These are phyloP conservation scores for Cystobasidium onofrii DNA, from an alignment of 768 basidiomycete genomes.

Conservation along the genomic window DNA sequence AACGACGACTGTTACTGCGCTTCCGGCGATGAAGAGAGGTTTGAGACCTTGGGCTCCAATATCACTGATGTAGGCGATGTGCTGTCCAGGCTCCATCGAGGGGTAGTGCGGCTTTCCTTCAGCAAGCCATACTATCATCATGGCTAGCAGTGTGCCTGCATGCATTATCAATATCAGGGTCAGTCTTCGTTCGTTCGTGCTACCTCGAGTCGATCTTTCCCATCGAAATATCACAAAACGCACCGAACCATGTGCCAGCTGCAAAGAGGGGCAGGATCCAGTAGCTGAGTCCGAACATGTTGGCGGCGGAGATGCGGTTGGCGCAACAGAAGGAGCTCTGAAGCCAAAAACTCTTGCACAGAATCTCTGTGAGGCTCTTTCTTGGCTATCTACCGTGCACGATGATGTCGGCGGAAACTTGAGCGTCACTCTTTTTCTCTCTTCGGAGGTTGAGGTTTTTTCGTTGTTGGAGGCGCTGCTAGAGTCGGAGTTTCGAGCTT, in stretches of 20 bases:
- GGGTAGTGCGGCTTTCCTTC: slow-evolving; percentile 56
- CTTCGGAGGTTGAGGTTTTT: too few relatives aligned
- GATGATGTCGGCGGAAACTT: too few relatives aligned
- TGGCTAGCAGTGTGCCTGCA: slow-evolving; percentile 54
- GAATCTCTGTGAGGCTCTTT: too few relatives aligned
- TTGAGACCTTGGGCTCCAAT: slow-evolving; percentile 66
- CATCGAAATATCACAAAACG: slow-evolving; percentile 38
- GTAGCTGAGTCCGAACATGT: slow-evolving; percentile 5
- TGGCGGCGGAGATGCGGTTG: background rate
- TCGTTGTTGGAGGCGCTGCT: too few relatives aligned
- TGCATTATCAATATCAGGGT: too few relatives aligned
- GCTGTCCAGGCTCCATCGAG: slow-evolving; percentile 44
- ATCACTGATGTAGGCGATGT: slow-evolving; percentile 68
- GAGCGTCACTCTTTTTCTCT: too few relatives aligned
- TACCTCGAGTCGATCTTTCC: background rate
- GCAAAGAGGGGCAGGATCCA: slow-evolving; percentile 52
- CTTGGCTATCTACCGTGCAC: too few relatives aligned
- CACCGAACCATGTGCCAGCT: slow-evolving; percentile 59
- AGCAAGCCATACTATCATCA: slow-evolving; percentile 65
- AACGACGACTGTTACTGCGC: slow-evolving; percentile 56
- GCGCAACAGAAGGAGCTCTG: background rate
- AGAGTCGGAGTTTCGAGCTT: too few relatives aligned
- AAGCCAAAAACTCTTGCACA: too few relatives aligned
- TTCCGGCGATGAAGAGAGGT: slow-evolving; percentile 64
- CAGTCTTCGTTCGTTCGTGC: too few relatives aligned